Evolutionary conservation across 2,329 filamentous ascomycete genomes (phyloP).

Genomic region (Fusarium sp.): DNA sequence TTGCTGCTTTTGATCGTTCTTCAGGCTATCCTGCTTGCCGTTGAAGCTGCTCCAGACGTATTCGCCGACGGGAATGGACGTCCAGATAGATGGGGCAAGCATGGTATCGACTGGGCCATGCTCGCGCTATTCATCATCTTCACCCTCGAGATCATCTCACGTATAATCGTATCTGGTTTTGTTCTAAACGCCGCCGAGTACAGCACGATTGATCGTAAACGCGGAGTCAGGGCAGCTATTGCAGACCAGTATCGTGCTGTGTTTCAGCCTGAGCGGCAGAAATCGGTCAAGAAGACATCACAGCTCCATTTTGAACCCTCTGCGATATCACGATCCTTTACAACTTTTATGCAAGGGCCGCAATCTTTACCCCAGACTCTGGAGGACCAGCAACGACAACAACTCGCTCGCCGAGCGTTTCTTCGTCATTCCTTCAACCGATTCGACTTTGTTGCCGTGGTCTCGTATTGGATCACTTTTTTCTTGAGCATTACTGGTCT

Average conservation of each 20-base stretch:
- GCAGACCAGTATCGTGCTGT: conserved; percentile 81
- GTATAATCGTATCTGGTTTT: conserved; percentile 93
- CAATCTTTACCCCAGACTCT: conserved; percentile 68
- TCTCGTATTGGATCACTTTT: conserved; percentile 96
- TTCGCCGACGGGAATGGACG: conserved; percentile 71
- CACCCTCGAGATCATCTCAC: conserved; percentile 84
- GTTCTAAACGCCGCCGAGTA: conserved; percentile 92
- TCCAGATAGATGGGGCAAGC: conserved; percentile 73
- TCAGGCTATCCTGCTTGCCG: conserved; percentile 87
- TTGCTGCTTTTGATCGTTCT: conserved; percentile 89
- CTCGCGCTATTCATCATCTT: conserved; percentile 89
- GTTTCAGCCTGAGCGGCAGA: conserved; percentile 84
- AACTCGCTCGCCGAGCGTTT: conserved; percentile 91
- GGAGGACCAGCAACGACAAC: conserved; percentile 83
- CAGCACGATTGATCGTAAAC: conserved; percentile 85
- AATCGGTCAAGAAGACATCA: conserved; percentile 68
- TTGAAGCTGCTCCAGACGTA: conserved; percentile 82
- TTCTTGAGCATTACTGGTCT: conserved; percentile 76
- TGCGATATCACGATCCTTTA: conserved; percentile 82
- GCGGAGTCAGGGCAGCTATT: conserved; percentile 79
- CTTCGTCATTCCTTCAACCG: conserved; percentile 95
- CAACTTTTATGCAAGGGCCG: conserved; percentile 78
- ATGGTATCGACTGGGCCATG: conserved; percentile 82
- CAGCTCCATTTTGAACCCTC: conserved; percentile 64
- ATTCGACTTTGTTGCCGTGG: conserved; percentile 91